phyloP scores from a whole-genome alignment of 768 basidiomycete genomes.

The Mycena filopes region DNA sequence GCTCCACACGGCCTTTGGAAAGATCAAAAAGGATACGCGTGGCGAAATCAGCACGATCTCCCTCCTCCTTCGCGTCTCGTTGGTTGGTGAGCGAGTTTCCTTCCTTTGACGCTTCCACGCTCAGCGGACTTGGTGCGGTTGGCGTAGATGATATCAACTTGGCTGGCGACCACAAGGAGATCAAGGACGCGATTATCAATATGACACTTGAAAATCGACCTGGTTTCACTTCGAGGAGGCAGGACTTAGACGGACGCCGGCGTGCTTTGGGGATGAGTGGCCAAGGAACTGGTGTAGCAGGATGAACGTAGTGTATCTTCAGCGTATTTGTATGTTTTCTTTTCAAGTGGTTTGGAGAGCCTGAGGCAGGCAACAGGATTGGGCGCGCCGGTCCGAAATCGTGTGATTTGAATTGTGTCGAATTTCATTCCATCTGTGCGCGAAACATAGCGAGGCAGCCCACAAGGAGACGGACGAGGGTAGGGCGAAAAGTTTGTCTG shows the following conservation, averaged over 20 bases:
- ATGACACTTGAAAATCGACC: neutral
- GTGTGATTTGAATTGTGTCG: no score
- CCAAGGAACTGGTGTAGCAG: no score
- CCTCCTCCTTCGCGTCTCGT: neutral
- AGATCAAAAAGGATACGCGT: neutral
- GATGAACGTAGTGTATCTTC: no score
- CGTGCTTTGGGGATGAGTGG: neutral
- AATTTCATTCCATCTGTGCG: no score
- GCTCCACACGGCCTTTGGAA: neutral
- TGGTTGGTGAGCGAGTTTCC: constrained; percentile 6
- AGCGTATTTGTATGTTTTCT: no score
- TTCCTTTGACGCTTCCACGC: neutral
- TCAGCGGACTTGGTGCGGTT: neutral
- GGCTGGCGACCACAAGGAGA: neutral
- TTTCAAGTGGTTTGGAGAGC: no score
- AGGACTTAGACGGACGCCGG: neutral
- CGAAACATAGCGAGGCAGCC: no score
- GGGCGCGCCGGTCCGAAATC: no score
- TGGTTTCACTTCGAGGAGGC: neutral
- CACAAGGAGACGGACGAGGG: no score
- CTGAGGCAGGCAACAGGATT: no score
- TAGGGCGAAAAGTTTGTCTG: no score
- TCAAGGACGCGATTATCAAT: neutral
- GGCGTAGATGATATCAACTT: constrained; percentile 12
- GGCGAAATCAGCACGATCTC: neutral